Conservation (phyloP, 176 grass and related monocot species). For the Zoysia pacifica region DNA sequence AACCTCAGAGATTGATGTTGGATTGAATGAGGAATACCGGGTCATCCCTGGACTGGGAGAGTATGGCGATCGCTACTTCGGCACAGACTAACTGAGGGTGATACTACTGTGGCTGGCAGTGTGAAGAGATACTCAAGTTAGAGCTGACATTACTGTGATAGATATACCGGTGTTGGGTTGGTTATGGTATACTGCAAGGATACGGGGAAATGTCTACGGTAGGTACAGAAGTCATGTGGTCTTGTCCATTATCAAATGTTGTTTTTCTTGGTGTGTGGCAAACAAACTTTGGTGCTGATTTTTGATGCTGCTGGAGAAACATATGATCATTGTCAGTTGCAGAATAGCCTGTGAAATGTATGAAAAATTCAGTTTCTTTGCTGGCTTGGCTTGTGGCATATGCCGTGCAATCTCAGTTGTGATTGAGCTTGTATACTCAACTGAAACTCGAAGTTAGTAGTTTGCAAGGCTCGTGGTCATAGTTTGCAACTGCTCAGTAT, state of each 20-base stretch:
- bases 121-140: constrained; percentile 6
- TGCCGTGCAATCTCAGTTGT: constrained; percentile 26
- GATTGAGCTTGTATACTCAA: background rate
- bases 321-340: background rate
- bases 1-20: constrained; percentile 80
- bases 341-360: constrained; percentile 22
- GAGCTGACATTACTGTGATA: constrained; percentile 41
- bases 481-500: background rate
- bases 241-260: constrained; percentile 19
- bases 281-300: background rate
- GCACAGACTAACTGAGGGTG: constrained; percentile 53
- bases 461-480: background rate
- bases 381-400: background rate
- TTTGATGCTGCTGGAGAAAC: background rate
- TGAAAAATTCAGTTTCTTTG: background rate
- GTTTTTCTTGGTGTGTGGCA: background rate
- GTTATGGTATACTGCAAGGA: constrained; percentile 36
- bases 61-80: constrained; percentile 89
- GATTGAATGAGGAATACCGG: constrained; percentile 74
- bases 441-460: constrained; percentile 14
- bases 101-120: constrained; percentile 6
- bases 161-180: constrained; percentile 47
- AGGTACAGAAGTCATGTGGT: constrained; percentile 6
- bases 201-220: constrained; percentile 11
- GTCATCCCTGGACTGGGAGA: constrained; percentile 90